Evolutionary conservation across 2,329 filamentous ascomycete genomes (phyloP), one percentile per base, ranked within the genome.

Genomic region (Didymella lethalis): DNA sequence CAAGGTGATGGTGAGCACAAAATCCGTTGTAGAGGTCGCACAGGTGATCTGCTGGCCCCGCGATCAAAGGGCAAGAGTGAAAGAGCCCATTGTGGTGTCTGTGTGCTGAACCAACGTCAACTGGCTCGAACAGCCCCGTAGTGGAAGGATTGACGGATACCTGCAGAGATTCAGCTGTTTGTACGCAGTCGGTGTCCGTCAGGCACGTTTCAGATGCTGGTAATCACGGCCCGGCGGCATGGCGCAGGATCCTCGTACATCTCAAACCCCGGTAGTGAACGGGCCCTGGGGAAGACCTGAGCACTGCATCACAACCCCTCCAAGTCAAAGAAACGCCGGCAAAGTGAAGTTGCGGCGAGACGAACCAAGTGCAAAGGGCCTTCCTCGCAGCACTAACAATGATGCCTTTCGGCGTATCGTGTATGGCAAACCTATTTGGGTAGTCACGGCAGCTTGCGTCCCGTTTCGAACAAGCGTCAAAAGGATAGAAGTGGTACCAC

Each of bases 131-230:
- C 34, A 18, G 25, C 31, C 20, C 20, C 16, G n/a, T 34, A 45
- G 12, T 36, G 47, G 46, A 20, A 29, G 20, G 25, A 14, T 25
- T 12, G 40, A 59, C 56, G 56, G 56, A 41, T 54, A 43, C 56
- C 47, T 47, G 51, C 56, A 59, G 50, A 47, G 26, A 14, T 14
- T 46, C 46, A 50, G 31, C 56, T 54, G 34, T 59, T 46, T 59
- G 51, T 54, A 51, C 45, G 44, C 56, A 40, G 32, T 59, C 50
- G 51, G 48, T 56, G 60, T 48, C 34, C 40, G 41, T 38, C 55
- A 64, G 61, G 63, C 62, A 68, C 65, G 71, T 73, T 74, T 71
- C 68, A 71, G 64, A 61, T 66, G 64, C 52, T 57, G 61, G 59
- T 60, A 59, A 66, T 59, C 54, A 64, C 43, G 59, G 68, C 69